Evolutionary conservation across 176 grass and related monocot genomes (phyloP).

Genomic region (Puya raimondii): DNA sequence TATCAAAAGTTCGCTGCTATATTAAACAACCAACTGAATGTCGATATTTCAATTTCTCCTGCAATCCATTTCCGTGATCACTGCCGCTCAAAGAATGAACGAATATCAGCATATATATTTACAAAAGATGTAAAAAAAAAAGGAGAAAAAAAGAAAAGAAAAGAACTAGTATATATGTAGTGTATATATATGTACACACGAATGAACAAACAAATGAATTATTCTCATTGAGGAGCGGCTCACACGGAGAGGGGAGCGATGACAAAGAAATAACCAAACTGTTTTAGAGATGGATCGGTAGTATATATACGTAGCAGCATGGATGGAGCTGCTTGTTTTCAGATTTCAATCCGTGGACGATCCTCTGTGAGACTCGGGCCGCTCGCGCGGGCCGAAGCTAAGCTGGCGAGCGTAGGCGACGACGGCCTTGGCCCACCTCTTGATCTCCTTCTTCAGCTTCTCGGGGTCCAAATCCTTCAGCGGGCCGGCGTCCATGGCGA

Average conservation of each 20-base stretch:
- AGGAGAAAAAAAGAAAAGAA: background rate
- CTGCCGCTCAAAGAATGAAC: conserved; percentile 22
- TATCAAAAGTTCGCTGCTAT: too few relatives aligned
- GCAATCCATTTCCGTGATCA: too few relatives aligned
- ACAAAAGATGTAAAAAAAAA: background rate
- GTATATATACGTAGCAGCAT: background rate
- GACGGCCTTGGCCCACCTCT: conserved; percentile 69
- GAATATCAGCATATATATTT: background rate
- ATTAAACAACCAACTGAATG: too few relatives aligned
- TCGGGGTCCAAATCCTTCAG: conserved; percentile 52
- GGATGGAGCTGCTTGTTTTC: background rate
- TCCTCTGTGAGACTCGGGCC: conserved; percentile 10
- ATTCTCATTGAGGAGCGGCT: background rate
- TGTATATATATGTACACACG: background rate
- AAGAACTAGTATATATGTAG: background rate
- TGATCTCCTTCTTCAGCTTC: conserved; percentile 55
- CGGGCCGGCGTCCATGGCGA: conserved; percentile 10
- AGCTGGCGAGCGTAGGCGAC: conserved; percentile 51
- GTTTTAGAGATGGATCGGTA: background rate
- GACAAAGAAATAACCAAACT: background rate
- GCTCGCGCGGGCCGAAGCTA: conserved; percentile 41
- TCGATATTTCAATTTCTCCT: too few relatives aligned
- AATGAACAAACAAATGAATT: conserved; percentile 18
- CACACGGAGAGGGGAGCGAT: background rate
- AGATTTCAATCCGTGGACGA: background rate